A percentile compares a stretch with the other conserved stretches of the same genome.
Conservation (phyloP, 495 filamentous ascomycete genomes). For the Talaromyces wortmannii region DNA sequence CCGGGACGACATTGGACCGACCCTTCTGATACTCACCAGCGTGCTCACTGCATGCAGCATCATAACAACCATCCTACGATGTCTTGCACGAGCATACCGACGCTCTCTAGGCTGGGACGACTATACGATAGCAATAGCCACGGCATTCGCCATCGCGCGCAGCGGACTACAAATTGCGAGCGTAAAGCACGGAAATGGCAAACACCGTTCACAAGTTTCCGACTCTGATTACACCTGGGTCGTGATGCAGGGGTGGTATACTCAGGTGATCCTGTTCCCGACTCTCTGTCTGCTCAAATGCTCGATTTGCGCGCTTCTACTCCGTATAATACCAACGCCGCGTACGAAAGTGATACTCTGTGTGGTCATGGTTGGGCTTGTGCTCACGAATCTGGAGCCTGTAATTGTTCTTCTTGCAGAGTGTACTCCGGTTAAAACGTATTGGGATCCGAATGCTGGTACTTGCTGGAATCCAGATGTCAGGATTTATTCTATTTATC, state of each 20-base stretch:
- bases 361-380: neutral
- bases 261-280: neutral
- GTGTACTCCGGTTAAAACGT: neutral
- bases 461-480: neutral
- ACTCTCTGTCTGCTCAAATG: neutral
- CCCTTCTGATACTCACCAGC: neutral
- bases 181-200: neutral
- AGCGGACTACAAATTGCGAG: neutral
- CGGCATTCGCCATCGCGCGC: neutral
- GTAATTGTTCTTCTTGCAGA: neutral
- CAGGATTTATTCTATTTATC: neutral
- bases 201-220: neutral
- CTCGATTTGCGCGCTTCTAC: neutral
- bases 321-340: neutral
- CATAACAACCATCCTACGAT: neutral
- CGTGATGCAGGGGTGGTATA: neutral
- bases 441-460: neutral
- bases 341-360: neutral
- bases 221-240: neutral
- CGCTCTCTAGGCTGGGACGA: neutral
- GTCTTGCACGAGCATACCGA: neutral
- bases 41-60: neutral
- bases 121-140: neutral
- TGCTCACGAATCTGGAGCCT: neutral
- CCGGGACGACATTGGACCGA: too few relatives aligned